phyloP scores from a whole-genome alignment of 495 filamentous ascomycete genomes.

The Trichoderma reesei region DNA sequence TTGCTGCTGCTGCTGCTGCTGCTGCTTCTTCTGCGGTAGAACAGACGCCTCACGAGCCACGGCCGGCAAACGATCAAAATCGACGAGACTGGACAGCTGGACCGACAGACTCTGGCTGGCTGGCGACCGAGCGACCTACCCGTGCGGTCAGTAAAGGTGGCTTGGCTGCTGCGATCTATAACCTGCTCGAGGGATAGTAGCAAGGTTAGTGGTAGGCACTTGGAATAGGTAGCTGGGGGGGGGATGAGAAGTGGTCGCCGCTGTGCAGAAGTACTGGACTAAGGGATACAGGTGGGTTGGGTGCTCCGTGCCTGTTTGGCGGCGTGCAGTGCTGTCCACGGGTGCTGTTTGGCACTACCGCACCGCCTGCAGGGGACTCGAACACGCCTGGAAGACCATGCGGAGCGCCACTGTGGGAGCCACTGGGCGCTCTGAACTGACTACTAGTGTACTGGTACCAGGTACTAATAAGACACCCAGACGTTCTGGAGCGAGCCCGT shows the following conservation, averaged over 20 bases:
- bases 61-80: not conserved
- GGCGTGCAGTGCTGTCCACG: not conserved
- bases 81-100: not conserved
- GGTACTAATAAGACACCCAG: too few species aligned
- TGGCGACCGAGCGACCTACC: not conserved
- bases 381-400: not conserved
- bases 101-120: not conserved
- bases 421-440: not conserved
- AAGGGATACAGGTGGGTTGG: not conserved
- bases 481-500: too few species aligned
- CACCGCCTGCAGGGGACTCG: conserved; percentile 2
- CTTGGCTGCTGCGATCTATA: not conserved
- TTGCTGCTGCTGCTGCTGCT: too few species aligned
- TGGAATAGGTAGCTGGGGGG: not conserved
- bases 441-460: not conserved
- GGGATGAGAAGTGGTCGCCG: not conserved
- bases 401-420: not conserved
- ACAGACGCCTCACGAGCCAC: not conserved
- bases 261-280: not conserved
- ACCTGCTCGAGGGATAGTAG: not conserved
- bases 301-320: not conserved
- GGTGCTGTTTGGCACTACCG: not conserved
- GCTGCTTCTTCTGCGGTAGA: not conserved
- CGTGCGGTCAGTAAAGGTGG: not conserved
- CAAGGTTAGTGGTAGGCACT: too few species aligned